Evolutionary conservation across 495 filamentous ascomycete species (phyloP).

Genomic region (Penicillium arizonense): DNA sequence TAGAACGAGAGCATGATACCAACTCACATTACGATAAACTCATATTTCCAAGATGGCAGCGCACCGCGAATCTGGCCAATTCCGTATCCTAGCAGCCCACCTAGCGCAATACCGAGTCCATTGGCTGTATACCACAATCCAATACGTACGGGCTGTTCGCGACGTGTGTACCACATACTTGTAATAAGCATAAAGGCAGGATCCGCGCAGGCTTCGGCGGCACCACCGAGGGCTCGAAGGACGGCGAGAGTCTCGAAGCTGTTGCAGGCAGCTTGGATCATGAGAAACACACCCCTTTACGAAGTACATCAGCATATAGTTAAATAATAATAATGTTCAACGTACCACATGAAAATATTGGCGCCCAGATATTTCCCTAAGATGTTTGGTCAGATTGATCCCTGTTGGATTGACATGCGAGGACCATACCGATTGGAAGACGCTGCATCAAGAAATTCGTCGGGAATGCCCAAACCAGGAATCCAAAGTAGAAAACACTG

Average conservation of each 20-base stretch:
- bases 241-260: constrained; percentile 53
- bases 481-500: constrained; percentile 52
- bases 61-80: constrained; percentile 54
- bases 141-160: constrained; percentile 58
- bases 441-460: constrained; percentile 56
- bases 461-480: constrained; percentile 49
- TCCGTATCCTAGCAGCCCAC: constrained; percentile 58
- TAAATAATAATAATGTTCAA: neutral
- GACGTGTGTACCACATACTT: constrained; percentile 52
- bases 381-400: constrained; percentile 10
- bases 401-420: neutral
- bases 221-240: constrained; percentile 50
- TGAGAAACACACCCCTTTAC: constrained; percentile 50
- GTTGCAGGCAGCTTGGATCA: constrained; percentile 54
- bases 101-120: constrained; percentile 56
- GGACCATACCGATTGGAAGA: constrained; percentile 47
- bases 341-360: constrained; percentile 59
- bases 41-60: constrained; percentile 57
- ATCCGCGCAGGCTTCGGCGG: constrained; percentile 54
- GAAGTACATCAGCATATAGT: neutral
- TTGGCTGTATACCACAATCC: constrained; percentile 61
- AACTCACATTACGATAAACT: constrained; percentile 49
- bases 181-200: constrained; percentile 38
- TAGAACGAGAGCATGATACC: too few species aligned
- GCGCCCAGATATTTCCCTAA: constrained; percentile 53